Conservation (phyloP, 805 yeast genomes). For the Diddensiella caesifluorescens region DNA sequence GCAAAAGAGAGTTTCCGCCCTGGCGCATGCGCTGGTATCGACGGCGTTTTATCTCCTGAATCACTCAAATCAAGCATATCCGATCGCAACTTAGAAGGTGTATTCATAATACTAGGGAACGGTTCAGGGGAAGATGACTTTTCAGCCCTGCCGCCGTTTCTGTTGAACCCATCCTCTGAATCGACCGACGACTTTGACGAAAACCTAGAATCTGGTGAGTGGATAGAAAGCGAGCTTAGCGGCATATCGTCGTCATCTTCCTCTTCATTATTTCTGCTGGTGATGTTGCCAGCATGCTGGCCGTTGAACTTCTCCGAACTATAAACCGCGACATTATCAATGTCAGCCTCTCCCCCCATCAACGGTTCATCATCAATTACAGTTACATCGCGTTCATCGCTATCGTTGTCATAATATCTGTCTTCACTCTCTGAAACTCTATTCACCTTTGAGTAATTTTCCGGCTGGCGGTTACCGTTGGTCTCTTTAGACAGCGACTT, state of each 20-base stretch:
- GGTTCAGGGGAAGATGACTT: too few species aligned
- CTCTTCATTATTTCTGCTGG: too few species aligned
- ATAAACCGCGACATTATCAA: too few species aligned
- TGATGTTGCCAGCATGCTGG: background rate
- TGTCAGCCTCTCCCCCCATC: background rate
- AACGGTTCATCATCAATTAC: background rate
- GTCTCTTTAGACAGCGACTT: constrained; percentile 1
- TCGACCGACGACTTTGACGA: background rate
- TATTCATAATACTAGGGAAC: background rate
- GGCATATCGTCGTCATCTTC: constrained; percentile 3
- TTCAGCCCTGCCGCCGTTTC: too few species aligned
- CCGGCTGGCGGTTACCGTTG: background rate
- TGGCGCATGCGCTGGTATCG: constrained; percentile 6
- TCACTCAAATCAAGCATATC: background rate
- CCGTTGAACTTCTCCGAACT: background rate
- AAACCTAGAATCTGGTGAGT: background rate
- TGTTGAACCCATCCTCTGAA: too few species aligned
- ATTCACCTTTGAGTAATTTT: background rate
- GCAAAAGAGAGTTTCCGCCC: constrained; percentile 1
- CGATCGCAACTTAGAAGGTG: background rate
- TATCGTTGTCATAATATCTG: background rate
- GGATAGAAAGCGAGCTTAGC: constrained; percentile 1
- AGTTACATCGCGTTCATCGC: background rate
- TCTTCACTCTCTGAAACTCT: background rate
- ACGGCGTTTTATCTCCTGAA: background rate